Percentiles rank a stretch among this genome's conserved stretches.
Conservation (phyloP, 2,329 filamentous ascomycete genomes). For the Coniochaeta hoffmannii region DNA sequence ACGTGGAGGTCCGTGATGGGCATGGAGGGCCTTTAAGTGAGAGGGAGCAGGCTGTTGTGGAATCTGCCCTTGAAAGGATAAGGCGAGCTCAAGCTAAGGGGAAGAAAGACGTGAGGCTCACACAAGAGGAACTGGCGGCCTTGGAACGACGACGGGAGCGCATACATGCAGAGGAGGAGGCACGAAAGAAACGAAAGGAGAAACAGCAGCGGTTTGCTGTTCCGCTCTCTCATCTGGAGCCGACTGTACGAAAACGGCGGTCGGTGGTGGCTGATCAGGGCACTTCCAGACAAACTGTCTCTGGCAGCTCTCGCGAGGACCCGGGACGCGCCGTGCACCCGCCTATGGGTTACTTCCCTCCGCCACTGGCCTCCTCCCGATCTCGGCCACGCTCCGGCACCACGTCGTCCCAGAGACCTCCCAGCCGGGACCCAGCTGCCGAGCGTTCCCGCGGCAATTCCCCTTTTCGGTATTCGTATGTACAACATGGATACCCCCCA, state of each 20-base stretch:
- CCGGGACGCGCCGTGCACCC: constrained; percentile 23
- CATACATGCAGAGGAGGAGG: constrained; percentile 36
- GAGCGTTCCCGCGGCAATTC: constrained; percentile 29
- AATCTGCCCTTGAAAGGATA: constrained; percentile 74
- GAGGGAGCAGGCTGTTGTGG: constrained; percentile 68
- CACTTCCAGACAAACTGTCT: neutral
- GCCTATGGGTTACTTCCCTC: constrained; percentile 44
- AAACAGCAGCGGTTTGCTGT: constrained; percentile 43
- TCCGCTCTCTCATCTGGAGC: constrained; percentile 44
- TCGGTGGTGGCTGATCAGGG: neutral
- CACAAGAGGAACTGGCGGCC: constrained; percentile 71
- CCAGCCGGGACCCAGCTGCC: constrained; percentile 15
- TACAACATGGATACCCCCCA: constrained; percentile 22
- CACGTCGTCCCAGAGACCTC: constrained; percentile 24
- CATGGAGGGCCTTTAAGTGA: constrained; percentile 44
- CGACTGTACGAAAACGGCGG: constrained; percentile 17
- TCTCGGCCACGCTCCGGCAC: constrained; percentile 35
- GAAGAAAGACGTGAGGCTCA: constrained; percentile 72
- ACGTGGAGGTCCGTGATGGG: constrained; percentile 39
- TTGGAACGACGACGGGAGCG: constrained; percentile 62
- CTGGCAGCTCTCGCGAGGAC: neutral
- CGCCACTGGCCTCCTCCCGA: constrained; percentile 30
- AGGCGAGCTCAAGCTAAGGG: constrained; percentile 69
- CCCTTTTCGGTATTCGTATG: constrained; percentile 39
- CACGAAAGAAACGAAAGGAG: constrained; percentile 24